Conservation (phyloP, 306 rosid genomes). For the Morella rubra region DNA sequence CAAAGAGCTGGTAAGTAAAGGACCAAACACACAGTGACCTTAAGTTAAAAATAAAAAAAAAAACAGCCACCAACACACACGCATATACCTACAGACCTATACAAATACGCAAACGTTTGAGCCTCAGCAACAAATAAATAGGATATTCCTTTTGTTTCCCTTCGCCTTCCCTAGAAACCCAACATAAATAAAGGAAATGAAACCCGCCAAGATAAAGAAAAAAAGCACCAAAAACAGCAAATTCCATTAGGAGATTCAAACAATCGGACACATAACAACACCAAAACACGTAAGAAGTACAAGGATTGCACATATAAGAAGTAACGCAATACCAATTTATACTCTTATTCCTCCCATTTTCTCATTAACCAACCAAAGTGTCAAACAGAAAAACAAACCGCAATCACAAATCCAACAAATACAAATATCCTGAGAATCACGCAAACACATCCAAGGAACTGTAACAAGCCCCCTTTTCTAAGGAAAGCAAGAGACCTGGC, state of each 20-base stretch:
- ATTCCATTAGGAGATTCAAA: neutral
- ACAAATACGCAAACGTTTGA: neutral
- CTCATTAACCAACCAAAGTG: neutral
- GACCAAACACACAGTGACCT: neutral
- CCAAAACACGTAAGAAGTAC: neutral
- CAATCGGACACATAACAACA: neutral
- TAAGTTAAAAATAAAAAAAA: neutral
- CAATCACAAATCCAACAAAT: neutral
- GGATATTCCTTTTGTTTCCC: neutral
- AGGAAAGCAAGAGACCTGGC: slow-evolving; percentile 51
- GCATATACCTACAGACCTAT: neutral
- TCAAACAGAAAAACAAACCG: neutral
- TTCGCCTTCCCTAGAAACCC: neutral
- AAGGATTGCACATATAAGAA: neutral
- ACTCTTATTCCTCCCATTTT: neutral
- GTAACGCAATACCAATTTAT: neutral
- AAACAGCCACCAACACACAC: neutral
- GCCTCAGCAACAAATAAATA: neutral
- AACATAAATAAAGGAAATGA: neutral
- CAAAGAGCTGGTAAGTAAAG: neutral
- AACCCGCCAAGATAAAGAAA: no score
- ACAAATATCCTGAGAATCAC: neutral
- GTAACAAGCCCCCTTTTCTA: neutral
- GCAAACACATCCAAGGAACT: neutral
- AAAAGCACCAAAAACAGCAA: neutral